Evolutionary conservation across 1,139 yeast genomes (phyloP), one percentile per base, ranked within the genome.

Genomic region (Saccharomycopsis hybrid): DNA sequence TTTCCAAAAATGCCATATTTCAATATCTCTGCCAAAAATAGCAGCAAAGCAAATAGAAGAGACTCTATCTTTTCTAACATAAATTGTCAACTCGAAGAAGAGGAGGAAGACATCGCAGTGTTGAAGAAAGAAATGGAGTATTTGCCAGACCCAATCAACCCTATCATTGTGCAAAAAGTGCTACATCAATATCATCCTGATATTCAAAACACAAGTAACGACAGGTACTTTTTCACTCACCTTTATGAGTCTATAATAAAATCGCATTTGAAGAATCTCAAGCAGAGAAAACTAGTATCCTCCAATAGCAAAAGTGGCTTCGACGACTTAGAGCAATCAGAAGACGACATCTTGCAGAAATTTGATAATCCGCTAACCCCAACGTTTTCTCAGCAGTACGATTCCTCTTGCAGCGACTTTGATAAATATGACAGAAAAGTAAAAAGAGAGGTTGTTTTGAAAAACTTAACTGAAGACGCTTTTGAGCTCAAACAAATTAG

Each of bases 101-200:
- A 41, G n/a, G 37, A 29, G 35, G 48, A 3, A 24, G 38, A 29
- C n/a, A 18, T 5, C n/a, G 39, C 8, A 28, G 13, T 39, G 2
- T n/a, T 44, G 3, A 31, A 44, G 25, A 33, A 48, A 24, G 51
- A 48, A 39, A 30, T 31, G 44, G 31, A 46, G 18, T 46, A 45
- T 32, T 35, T 49, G 24, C 52, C 52, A 5, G 52, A 49, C 32
- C 49, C 52, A 35, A 46, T 49, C 8, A 30, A 49, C 29, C 50
- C 49, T 5, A 41, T 32, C 2, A 47, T 46, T 13, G 13, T 49
- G 7, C 46, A 49, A 13, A 44, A 33, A 33, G 50, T 46, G 9
- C n/a, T 48, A 5, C 27, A 13, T 30, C 18, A 32, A 13, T 3
- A 33, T n/a, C 29, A 2, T 2, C 40, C 27, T 5, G n/a, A n/a